These are phyloP conservation scores for Backusella mclennaniae DNA, from an alignment of 192 early-diverging fungal species.

Conservation along the genomic window DNA sequence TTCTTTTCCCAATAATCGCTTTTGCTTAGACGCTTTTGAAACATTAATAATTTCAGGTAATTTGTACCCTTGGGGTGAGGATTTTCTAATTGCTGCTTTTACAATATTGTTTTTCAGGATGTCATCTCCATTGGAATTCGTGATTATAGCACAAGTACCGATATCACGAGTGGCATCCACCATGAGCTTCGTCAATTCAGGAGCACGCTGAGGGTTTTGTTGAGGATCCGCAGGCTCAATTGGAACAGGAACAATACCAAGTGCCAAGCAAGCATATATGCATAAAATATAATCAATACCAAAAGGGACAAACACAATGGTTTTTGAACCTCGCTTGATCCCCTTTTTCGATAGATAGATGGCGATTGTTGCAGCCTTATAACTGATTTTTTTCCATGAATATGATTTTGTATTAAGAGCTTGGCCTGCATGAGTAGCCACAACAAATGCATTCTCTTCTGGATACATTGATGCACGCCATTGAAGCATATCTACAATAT, in stretches of 20 bases:
- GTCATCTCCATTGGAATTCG: conserved; percentile 64
- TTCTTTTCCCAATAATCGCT: conserved; percentile 57
- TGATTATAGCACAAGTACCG: conserved; percentile 54
- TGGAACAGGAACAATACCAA: conserved; percentile 73
- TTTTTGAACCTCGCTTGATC: conserved; percentile 53
- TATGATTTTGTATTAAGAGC: conserved; percentile 61
- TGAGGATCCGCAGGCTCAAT: conserved; percentile 63
- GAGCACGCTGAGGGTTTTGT: conserved; percentile 56
- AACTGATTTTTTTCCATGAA: conserved; percentile 70
- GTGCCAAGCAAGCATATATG: conserved; percentile 78
- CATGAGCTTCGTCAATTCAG: conserved; percentile 69
- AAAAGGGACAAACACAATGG: conserved; percentile 64
- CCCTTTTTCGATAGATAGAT: conserved; percentile 62
- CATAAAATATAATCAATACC: conserved; percentile 69
- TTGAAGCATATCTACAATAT: conserved; percentile 69
- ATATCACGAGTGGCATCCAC: conserved; percentile 64
- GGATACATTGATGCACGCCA: conserved; percentile 67
- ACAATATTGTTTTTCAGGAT: conserved; percentile 63
- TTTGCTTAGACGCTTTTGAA: conserved; percentile 65
- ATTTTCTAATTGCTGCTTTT: conserved; percentile 38
- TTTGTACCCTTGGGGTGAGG: conserved; percentile 26
- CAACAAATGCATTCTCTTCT: conserved; percentile 62
- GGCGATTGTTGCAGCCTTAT: conserved; percentile 64
- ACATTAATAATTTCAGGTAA: conserved; percentile 64
- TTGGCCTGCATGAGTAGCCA: conserved; percentile 47